A percentile compares a stretch with the other conserved stretches of the same genome.
Conservation (phyloP, 257 asterid species). For the Przewalskia tangutica region DNA sequence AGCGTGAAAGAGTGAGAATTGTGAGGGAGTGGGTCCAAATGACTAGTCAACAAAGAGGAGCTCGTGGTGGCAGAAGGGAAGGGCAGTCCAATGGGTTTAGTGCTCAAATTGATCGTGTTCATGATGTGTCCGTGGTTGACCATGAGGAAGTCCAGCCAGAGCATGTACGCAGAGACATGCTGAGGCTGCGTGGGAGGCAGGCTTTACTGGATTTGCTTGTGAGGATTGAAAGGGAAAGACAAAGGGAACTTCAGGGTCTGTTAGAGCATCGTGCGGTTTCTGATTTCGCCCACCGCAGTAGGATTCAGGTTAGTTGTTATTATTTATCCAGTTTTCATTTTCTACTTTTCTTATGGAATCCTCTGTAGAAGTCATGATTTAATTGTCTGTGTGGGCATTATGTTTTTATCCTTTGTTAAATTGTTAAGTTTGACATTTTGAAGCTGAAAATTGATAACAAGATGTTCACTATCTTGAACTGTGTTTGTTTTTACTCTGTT, state of each 20-base stretch:
- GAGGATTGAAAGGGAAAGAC: slow-evolving; percentile 40
- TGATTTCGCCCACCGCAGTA: slow-evolving; percentile 34
- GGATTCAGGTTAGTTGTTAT: slow-evolving; percentile 29
- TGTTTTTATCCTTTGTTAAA: background rate
- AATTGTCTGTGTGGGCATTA: background rate
- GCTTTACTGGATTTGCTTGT: slow-evolving; percentile 74
- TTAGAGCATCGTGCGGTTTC: slow-evolving; percentile 40
- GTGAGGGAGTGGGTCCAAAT: slow-evolving; percentile 95
- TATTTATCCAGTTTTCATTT: background rate
- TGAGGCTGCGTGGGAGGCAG: slow-evolving; percentile 84
- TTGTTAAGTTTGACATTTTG: slow-evolving; percentile 1
- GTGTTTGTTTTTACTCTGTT: background rate
- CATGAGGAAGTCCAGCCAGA: slow-evolving; percentile 70
- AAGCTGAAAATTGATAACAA: background rate
- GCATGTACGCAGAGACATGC: slow-evolving; percentile 63
- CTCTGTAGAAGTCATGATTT: background rate
- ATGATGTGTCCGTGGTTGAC: slow-evolving; percentile 38
- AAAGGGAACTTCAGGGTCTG: slow-evolving; percentile 31
- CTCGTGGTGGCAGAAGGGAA: slow-evolving; percentile 46
- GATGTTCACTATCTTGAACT: background rate
- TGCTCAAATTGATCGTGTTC: slow-evolving; percentile 39
- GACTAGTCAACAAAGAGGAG: slow-evolving; percentile 87
- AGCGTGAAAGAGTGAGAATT: slow-evolving; percentile 88
- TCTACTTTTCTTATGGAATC: background rate
- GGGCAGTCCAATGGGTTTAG: slow-evolving; percentile 30